Evolutionary conservation across 805 yeast species (phyloP), one percentile per base, ranked within the genome.

Genomic region (Metschnikowia orientalis): DNA sequence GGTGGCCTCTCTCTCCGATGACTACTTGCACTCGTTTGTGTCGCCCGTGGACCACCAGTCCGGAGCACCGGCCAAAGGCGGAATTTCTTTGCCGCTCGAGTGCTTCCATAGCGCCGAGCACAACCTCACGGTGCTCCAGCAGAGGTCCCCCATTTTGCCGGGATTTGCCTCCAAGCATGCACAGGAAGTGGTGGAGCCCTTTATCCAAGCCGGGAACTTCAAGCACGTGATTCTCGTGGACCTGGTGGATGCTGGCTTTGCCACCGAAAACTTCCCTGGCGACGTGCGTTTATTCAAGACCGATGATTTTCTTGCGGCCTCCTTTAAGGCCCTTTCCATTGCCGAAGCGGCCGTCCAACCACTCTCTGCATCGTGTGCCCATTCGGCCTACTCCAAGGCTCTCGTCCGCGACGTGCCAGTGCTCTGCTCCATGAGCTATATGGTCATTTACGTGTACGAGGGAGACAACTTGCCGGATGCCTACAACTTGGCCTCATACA

Each of bases 391-490:
- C 23, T 44, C 39, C 8, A 36, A 34, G 21, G 22, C 20, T 4
- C 34, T 51, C n/a, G 35, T 44, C n/a, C 31, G 37, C 1, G 32
- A 34, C 4, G n/a, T 40, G 6, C 40, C 27, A 6, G 23, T 28
- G 23, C 12, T 37, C 18, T 22, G 51, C 32, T 48, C 50, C 6
- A 52, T 67, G 13, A 54, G 50, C n/a, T 69, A 72, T 4, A 40
- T 74, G n/a, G 73, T 75, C 8, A 64, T 75, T 11, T 79, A 70
- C 52, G 94, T 81, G 1, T 87, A 85, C 56, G 97, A 89, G 54
- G 97, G 97, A 20, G 97, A 89, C 56, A 90, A 90, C 54, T 72
- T 79, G 18, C 51, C 56, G 13, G 95, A 88, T 54, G 92, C 94
- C 6, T 63, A 63, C 26, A 41, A 51, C 7, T 56, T 81, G 40